Percentiles rank a stretch among this genome's conserved stretches.
phyloP scores from a whole-genome alignment of 129 eudicot species.

The Centaurea solstitialis region DNA sequence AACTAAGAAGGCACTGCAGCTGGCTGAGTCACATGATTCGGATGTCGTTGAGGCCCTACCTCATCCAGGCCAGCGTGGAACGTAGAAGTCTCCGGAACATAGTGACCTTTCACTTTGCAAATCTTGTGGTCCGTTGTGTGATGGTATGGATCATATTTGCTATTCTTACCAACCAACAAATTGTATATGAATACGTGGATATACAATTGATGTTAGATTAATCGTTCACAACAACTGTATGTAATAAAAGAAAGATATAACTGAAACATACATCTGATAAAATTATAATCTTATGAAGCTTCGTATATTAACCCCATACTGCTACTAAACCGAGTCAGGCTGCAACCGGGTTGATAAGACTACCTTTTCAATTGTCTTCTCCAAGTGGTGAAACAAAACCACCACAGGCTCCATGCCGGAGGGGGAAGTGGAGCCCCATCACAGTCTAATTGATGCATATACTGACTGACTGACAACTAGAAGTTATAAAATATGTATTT shows the following conservation, averaged over 20 bases:
- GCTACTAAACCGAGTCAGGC: conserved; percentile 10
- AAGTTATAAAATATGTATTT: neutral
- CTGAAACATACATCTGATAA: neutral
- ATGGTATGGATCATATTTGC: conserved; percentile 24
- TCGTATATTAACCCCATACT: conserved; percentile 3
- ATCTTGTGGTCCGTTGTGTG: conserved; percentile 6
- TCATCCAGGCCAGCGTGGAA: conserved; percentile 20
- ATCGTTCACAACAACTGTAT: neutral
- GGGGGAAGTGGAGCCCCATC: neutral
- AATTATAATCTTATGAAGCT: conserved; percentile 5
- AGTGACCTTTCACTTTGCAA: conserved; percentile 12
- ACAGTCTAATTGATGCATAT: neutral
- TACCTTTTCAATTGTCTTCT: neutral
- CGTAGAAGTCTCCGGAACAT: neutral
- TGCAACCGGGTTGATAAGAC: neutral
- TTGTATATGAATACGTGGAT: conserved; percentile 5
- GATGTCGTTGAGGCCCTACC: conserved; percentile 14
- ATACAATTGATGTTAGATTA: conserved; percentile 21
- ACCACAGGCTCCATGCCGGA: neutral
- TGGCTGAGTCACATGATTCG: conserved; percentile 20
- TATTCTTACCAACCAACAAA: conserved; percentile 31
- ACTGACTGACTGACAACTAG: neutral
- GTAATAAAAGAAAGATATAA: conserved; percentile 1
- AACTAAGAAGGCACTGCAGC: conserved; percentile 29
- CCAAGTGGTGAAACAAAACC: neutral